phyloP scores from a whole-genome alignment of 2,329 filamentous ascomycete species.

The Xylariaceae sp. region DNA sequence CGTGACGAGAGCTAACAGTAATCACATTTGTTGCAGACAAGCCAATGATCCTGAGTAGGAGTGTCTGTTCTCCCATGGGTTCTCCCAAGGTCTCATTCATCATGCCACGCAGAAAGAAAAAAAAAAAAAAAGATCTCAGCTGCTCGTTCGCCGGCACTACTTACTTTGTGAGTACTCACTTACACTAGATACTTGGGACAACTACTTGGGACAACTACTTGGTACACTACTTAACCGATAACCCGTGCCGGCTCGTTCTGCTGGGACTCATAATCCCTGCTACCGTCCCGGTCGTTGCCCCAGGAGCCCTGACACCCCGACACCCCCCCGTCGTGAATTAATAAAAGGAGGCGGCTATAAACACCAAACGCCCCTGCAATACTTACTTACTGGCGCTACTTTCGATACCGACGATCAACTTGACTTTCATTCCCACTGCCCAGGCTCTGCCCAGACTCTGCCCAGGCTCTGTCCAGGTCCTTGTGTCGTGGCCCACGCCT shows the following conservation, averaged over 20 bases:
- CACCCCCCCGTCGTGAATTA: constrained; percentile 30
- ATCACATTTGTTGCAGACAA: too few species aligned
- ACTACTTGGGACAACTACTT: constrained; percentile 28
- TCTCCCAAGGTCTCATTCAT: too few species aligned
- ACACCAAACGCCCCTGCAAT: constrained; percentile 33
- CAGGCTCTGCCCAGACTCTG: too few species aligned
- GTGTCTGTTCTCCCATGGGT: too few species aligned
- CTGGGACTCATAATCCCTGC: constrained; percentile 25
- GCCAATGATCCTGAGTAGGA: too few species aligned
- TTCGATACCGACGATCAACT: constrained; percentile 34
- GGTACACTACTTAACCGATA: background rate
- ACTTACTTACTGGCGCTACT: constrained; percentile 23
- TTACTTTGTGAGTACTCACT: too few species aligned
- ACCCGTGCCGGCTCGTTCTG: constrained; percentile 19
- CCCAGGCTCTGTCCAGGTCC: constrained; percentile 28
- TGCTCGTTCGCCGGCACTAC: too few species aligned
- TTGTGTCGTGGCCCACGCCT: constrained; percentile 42
- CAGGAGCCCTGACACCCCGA: constrained; percentile 33
- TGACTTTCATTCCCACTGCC: constrained; percentile 31
- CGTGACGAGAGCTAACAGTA: too few species aligned
- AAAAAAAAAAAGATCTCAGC: too few species aligned
- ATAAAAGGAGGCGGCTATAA: constrained; percentile 38
- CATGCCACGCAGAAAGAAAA: too few species aligned
- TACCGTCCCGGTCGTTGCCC: constrained; percentile 32
- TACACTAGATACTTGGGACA: constrained; percentile 22